Evolutionary conservation across 2,329 filamentous ascomycete genomes (phyloP).

Genomic region (Colletotrichum orbiculare): DNA sequence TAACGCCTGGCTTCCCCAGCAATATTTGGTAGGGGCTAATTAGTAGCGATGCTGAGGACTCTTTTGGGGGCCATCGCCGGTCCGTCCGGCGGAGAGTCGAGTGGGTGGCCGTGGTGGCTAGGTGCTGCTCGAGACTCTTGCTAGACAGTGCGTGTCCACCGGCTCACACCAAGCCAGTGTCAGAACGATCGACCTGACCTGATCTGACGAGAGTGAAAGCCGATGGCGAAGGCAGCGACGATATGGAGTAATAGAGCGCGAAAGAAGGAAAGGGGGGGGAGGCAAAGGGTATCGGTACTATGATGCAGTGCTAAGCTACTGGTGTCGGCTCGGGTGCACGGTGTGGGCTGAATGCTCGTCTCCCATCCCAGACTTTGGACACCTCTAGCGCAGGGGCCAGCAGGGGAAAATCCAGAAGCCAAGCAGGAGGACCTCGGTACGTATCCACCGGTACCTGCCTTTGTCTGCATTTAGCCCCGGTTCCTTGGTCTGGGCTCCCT

Average conservation of each 20-base stretch:
- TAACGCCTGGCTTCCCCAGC: conserved; percentile 1
- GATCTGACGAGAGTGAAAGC: too few species aligned
- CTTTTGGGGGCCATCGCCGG: conserved; percentile 34
- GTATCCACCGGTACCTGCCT: conserved; percentile 34
- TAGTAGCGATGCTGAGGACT: conserved; percentile 16
- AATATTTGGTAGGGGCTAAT: not conserved
- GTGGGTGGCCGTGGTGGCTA: conserved; percentile 20
- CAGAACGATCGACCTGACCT: not conserved
- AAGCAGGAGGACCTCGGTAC: conserved; percentile 24
- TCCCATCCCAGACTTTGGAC: not conserved
- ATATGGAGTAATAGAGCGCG: too few species aligned
- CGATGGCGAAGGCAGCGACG: too few species aligned
- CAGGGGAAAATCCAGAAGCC: conserved; percentile 33
- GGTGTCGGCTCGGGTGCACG: not conserved
- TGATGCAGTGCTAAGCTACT: too few species aligned
- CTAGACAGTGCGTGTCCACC: conserved; percentile 17
- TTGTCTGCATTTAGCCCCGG: conserved; percentile 24
- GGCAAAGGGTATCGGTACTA: too few species aligned
- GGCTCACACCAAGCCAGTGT: conserved; percentile 8
- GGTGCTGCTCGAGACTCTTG: conserved; percentile 19
- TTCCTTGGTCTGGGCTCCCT: conserved; percentile 10
- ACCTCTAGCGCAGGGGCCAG: conserved; percentile 27
- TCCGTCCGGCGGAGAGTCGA: not conserved
- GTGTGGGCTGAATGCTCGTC: conserved; percentile 6
- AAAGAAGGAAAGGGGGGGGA: not conserved